These are phyloP conservation scores for Laguncularia racemosa DNA, from an alignment of 345 rosid species.

Conservation along the genomic window DNA sequence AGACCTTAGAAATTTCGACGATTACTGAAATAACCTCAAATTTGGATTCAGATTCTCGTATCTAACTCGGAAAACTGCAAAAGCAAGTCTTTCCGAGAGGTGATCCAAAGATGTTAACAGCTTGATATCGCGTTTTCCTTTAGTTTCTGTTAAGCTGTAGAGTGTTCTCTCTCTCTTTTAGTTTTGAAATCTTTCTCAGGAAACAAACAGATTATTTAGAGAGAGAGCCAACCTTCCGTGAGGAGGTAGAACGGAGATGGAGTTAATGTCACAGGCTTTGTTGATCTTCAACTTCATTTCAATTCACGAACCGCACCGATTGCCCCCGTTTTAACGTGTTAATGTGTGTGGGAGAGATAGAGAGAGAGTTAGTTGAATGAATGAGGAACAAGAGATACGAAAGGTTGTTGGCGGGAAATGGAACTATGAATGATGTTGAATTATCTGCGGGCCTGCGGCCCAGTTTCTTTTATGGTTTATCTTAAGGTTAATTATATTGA, in stretches of 20 bases:
- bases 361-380: neutral
- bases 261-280: conserved; percentile 79
- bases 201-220: conserved; percentile 4
- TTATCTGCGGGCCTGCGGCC: no score
- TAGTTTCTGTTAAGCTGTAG: neutral
- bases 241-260: conserved; percentile 88
- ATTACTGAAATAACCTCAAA: no score
- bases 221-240: conserved; percentile 45
- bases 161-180: neutral
- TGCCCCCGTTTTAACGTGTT: no score
- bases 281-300: conserved; percentile 89
- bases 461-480: no score
- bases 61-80: no score
- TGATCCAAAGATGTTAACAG: neutral
- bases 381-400: neutral
- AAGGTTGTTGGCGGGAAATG: no score
- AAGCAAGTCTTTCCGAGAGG: no score
- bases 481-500: no score
- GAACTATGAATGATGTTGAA: no score
- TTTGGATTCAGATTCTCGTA: no score
- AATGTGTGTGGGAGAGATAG: neutral
- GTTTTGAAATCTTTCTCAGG: neutral
- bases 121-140: neutral
- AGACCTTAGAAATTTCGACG: no score
- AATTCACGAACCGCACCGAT: neutral